Percentiles rank a stretch among this genome's conserved stretches.
These are phyloP conservation scores for Kurtzmaniella fragi DNA, from an alignment of 805 yeast genomes.

Conservation along the genomic window DNA sequence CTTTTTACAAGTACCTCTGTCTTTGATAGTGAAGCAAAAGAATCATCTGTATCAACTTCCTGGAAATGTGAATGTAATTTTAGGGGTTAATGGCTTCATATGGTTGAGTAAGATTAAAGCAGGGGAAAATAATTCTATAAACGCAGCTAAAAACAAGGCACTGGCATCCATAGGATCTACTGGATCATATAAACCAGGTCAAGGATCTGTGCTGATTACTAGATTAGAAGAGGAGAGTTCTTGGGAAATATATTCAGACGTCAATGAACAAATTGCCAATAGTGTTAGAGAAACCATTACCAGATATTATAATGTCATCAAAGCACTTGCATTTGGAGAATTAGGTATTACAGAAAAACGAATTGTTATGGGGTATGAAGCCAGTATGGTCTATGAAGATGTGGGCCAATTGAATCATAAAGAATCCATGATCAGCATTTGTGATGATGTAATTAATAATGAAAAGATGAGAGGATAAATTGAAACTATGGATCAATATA, in stretches of 20 bases:
- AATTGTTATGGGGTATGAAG: slow-evolving; percentile 79
- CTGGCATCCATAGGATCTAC: slow-evolving; percentile 35
- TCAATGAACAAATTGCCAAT: slow-evolving; percentile 67
- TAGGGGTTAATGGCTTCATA: slow-evolving; percentile 92
- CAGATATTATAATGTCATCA: slow-evolving; percentile 78
- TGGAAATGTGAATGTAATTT: slow-evolving; percentile 84
- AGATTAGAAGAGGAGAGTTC: slow-evolving; percentile 89
- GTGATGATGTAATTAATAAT: slow-evolving; percentile 62
- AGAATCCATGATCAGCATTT: slow-evolving; percentile 68
- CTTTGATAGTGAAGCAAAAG: slow-evolving; percentile 77
- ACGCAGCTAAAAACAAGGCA: slow-evolving; percentile 22
- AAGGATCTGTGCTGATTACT: slow-evolving; percentile 66
- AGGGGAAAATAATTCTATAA: slow-evolving; percentile 14
- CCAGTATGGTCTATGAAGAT: slow-evolving; percentile 69
- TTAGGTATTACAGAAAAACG: slow-evolving; percentile 83
- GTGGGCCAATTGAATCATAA: slow-evolving; percentile 69
- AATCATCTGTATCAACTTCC: slow-evolving; percentile 87
- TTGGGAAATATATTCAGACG: slow-evolving; percentile 91
- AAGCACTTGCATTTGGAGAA: slow-evolving; percentile 77
- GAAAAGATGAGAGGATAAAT: slow-evolving; percentile 69
- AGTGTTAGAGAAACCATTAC: slow-evolving; percentile 68
- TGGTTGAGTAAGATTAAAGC: slow-evolving; percentile 75
- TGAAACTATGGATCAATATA: not conserved
- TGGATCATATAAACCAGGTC: slow-evolving; percentile 47
- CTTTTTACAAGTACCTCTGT: slow-evolving; percentile 74